Conservation (phyloP, 78 protist species). For the Guillardia theta region DNA sequence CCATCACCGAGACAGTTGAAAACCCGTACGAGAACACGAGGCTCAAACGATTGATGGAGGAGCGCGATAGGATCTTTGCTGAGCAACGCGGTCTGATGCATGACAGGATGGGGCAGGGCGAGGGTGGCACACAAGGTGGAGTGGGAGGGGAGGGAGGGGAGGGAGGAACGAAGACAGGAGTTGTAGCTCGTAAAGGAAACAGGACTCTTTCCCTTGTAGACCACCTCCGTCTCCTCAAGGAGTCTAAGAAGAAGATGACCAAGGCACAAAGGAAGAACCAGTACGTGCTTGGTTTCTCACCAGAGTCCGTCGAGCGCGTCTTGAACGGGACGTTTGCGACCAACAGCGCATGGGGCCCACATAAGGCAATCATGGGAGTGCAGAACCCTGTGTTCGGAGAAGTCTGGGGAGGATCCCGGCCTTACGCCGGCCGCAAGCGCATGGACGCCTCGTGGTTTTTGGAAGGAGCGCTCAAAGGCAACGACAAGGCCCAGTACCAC, state of each 20-base stretch:
- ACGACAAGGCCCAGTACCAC: background rate
- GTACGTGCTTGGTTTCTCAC: background rate
- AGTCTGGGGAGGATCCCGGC: background rate
- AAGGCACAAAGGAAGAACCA: background rate
- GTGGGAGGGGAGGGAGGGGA: no score
- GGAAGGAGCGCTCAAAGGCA: background rate
- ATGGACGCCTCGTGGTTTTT: background rate
- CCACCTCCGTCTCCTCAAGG: no score
- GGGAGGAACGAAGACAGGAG: no score
- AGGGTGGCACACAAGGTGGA: no score
- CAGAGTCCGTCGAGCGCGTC: background rate
- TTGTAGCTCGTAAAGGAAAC: no score
- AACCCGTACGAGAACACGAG: no score
- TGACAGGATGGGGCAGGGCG: no score
- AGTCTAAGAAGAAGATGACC: background rate
- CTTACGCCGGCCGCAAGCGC: background rate
- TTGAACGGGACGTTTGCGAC: background rate
- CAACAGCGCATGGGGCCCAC: background rate
- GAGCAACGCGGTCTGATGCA: no score
- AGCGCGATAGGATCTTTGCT: no score
- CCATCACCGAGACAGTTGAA: no score
- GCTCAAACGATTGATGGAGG: no score
- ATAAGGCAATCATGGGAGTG: background rate
- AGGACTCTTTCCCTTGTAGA: no score
- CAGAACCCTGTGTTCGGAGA: background rate